A percentile compares a stretch with the other conserved stretches of the same genome.
Evolutionary conservation across 2,329 filamentous ascomycete genomes (phyloP).

Genomic region (Pseudopyricularia javanii): DNA sequence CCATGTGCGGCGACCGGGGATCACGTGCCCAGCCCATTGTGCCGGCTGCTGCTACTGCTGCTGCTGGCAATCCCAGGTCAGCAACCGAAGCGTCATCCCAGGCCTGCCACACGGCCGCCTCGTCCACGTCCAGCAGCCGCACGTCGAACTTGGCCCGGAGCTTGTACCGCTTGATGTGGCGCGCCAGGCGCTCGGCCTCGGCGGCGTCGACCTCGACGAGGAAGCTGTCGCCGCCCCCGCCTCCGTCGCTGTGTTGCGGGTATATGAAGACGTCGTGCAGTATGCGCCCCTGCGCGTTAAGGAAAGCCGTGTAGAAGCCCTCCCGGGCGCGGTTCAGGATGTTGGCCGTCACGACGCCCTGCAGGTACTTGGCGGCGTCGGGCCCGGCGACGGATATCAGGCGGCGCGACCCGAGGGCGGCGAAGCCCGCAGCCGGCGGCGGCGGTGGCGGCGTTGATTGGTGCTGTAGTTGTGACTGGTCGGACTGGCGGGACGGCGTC

Average conservation of each 20-base stretch:
- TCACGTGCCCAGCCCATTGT: slow-evolving; percentile 31
- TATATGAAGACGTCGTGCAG: slow-evolving; percentile 89
- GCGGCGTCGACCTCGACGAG: slow-evolving; percentile 72
- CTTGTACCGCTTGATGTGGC: slow-evolving; percentile 75
- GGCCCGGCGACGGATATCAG: slow-evolving; percentile 69
- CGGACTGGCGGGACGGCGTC: slow-evolving; percentile 6
- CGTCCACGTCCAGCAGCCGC: slow-evolving; percentile 49
- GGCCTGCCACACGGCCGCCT: slow-evolving; percentile 58
- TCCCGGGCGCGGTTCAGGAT: slow-evolving; percentile 31
- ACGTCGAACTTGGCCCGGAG: slow-evolving; percentile 68
- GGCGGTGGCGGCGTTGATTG: slow-evolving; percentile 19
- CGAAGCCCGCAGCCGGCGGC: slow-evolving; percentile 33
- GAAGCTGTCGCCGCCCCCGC: slow-evolving; percentile 32
- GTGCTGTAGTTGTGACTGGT: too few relatives aligned
- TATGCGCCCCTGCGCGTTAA: slow-evolving; percentile 75
- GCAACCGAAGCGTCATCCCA: slow-evolving; percentile 50
- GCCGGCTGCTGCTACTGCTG: background rate
- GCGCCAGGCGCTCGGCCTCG: slow-evolving; percentile 48
- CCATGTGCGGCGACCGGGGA: slow-evolving; percentile 41
- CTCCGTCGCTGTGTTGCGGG: slow-evolving; percentile 28
- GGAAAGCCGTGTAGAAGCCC: slow-evolving; percentile 70
- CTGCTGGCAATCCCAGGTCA: background rate
- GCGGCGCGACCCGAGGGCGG: slow-evolving; percentile 57
- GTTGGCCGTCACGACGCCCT: slow-evolving; percentile 73
- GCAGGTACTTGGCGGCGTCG: slow-evolving; percentile 74